Evolutionary conservation across 257 asterid genomes (phyloP).

Genomic region (Solanum sitiens): DNA sequence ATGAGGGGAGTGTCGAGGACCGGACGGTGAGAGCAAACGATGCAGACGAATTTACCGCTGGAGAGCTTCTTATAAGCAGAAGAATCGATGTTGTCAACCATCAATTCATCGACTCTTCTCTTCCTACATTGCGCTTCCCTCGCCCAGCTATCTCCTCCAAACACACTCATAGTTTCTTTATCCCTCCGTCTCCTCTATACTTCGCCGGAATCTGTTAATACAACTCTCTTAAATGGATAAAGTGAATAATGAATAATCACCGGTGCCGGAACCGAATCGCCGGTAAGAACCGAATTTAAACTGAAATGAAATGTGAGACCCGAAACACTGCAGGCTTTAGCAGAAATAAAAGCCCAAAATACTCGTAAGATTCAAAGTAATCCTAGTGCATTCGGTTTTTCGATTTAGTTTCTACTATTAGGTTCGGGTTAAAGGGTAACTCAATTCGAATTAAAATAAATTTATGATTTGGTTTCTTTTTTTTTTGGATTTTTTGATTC

Average conservation of each 20-base stretch:
- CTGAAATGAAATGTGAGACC: neutral
- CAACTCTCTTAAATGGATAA: neutral
- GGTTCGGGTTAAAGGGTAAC: too few species aligned
- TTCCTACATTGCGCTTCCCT: conserved; percentile 57
- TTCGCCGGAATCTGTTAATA: neutral
- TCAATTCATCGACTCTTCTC: conserved; percentile 60
- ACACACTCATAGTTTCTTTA: conserved; percentile 48
- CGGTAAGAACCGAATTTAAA: neutral
- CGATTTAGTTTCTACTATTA: too few species aligned
- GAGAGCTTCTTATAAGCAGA: conserved; percentile 49
- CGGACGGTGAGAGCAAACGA: conserved; percentile 52
- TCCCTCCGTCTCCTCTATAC: neutral
- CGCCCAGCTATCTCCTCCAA: conserved; percentile 76
- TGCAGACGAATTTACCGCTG: conserved; percentile 56
- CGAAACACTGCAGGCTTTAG: neutral
- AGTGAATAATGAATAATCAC: neutral
- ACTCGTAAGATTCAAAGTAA: neutral
- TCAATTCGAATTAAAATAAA: too few species aligned
- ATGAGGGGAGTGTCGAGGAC: conserved; percentile 49
- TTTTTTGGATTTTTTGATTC: too few species aligned
- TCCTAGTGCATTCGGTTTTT: too few species aligned
- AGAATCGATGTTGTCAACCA: conserved; percentile 33
- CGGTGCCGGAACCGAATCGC: neutral
- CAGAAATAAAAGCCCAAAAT: neutral
- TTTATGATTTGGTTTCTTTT: too few species aligned